phyloP scores from a whole-genome alignment of 176 grass and related monocot genomes.

The Cymbopogon citratus region DNA sequence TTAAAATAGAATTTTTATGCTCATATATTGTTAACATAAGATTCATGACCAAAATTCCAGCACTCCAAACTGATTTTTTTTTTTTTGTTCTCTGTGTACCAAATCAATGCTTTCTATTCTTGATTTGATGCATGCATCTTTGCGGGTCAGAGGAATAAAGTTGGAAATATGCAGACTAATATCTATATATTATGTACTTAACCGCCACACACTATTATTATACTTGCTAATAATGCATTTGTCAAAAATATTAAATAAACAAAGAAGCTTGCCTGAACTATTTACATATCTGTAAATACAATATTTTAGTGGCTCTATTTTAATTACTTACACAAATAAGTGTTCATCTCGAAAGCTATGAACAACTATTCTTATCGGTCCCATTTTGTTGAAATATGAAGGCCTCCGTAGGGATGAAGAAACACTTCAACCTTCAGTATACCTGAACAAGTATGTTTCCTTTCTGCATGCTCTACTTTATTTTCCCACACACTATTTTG shows the following conservation, averaged over 20 bases:
- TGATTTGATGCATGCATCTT: not conserved
- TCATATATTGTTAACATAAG: constrained; percentile 14
- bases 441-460: constrained; percentile 96
- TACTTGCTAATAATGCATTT: not conserved
- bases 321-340: constrained; percentile 7
- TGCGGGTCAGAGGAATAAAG: not conserved
- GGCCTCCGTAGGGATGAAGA: constrained; percentile 87
- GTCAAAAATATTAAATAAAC: not conserved
- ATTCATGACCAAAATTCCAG: not conserved
- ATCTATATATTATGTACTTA: not conserved
- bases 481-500: not conserved
- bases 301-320: not conserved
- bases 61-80: not conserved
- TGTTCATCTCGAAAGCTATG: not conserved
- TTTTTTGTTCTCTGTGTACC: not conserved
- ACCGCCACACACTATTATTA: not conserved
- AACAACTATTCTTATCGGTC: constrained; percentile 28
- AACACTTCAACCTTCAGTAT: constrained; percentile 85
- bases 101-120: not conserved
- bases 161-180: not conserved
- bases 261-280: not conserved
- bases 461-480: constrained; percentile 11
- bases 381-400: constrained; percentile 54
- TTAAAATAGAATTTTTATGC: not conserved
- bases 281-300: not conserved